Conservation (phyloP, 176 grass and related monocot genomes). For the Aegilops speltoides region DNA sequence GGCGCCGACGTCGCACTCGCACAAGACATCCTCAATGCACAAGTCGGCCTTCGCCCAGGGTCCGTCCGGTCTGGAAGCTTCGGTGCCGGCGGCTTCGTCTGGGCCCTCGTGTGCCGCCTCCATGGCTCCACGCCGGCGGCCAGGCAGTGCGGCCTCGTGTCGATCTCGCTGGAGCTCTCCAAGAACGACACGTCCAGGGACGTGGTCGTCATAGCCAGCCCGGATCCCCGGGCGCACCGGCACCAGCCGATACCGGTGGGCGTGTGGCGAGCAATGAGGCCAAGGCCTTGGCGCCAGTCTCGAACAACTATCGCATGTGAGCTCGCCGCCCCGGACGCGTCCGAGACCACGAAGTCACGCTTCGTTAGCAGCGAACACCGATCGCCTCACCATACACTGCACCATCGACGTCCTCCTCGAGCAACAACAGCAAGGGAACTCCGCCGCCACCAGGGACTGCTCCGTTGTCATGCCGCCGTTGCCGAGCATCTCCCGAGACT, state of each 20-base stretch:
- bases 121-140: no score
- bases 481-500: no score
- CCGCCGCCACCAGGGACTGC: neutral
- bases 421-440: neutral
- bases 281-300: neutral
- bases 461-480: neutral
- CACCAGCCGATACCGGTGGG: neutral
- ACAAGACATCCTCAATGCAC: neutral
- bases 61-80: neutral
- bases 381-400: neutral
- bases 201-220: neutral
- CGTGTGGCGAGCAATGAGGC: neutral
- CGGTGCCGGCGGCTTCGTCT: neutral
- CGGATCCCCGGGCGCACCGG: neutral
- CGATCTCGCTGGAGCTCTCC: neutral
- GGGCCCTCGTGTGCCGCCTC: neutral
- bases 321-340: neutral
- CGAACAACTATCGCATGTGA: neutral
- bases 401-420: neutral
- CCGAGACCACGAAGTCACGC: neutral
- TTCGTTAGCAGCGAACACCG: conserved; percentile 7
- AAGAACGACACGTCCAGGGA: neutral
- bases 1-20: neutral
- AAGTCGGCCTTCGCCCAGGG: neutral
- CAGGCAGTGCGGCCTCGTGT: neutral